phyloP scores from a whole-genome alignment of 2,329 filamentous ascomycete species.

The Neospermospora avenae region DNA sequence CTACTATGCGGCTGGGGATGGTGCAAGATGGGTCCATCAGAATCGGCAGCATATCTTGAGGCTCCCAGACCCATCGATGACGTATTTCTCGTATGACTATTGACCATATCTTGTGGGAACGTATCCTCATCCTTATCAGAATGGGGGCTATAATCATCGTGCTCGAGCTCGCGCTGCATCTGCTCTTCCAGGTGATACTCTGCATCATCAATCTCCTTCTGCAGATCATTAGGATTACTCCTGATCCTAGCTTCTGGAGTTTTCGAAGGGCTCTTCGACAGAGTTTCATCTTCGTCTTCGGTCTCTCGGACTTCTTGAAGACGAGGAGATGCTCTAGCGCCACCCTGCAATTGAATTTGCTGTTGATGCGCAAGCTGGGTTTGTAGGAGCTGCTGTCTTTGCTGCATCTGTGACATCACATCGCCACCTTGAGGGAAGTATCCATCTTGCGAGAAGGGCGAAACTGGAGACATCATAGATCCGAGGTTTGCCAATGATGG shows the following conservation, averaged over 20 bases:
- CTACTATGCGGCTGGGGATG: conserved; percentile 73
- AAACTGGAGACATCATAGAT: conserved; percentile 60
- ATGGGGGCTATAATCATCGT: conserved; percentile 72
- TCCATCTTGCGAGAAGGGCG: conserved; percentile 51
- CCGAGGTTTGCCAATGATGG: conserved; percentile 57
- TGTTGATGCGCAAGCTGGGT: conserved; percentile 52
- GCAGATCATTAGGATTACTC: conserved; percentile 73
- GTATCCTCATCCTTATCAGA: conserved; percentile 34
- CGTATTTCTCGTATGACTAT: conserved; percentile 22
- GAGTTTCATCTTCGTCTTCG: conserved; percentile 54
- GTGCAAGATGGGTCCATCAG: conserved; percentile 58
- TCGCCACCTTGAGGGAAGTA: conserved; percentile 36
- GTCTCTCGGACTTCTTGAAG: conserved; percentile 73
- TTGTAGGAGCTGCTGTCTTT: conserved; percentile 44
- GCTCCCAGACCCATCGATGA: conserved; percentile 29
- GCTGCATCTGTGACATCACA: conserved; percentile 43
- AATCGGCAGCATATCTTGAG: conserved; percentile 48
- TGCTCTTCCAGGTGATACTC: conserved; percentile 83
- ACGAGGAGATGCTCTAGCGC: conserved; percentile 54
- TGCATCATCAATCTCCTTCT: conserved; percentile 80
- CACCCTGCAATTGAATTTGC: conserved; percentile 35
- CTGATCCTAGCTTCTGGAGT: conserved; percentile 58
- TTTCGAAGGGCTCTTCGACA: conserved; percentile 49
- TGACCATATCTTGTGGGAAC: conserved; percentile 19
- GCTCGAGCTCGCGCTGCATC: conserved; percentile 73